phyloP scores from a whole-genome alignment of 345 rosid species.

The Eucalyptus regnans region DNA sequence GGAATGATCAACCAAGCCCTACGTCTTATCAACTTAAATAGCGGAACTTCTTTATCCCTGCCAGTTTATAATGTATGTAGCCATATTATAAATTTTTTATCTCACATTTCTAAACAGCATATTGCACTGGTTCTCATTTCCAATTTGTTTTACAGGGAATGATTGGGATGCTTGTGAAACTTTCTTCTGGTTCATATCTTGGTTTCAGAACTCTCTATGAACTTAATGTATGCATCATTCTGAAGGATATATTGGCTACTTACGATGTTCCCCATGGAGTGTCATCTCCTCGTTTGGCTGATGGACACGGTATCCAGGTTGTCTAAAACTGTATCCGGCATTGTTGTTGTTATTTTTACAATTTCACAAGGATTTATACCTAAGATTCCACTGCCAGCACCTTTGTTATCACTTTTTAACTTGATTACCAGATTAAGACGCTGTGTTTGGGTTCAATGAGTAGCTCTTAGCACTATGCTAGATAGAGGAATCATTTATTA shows the following conservation, averaged over 20 bases:
- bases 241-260: constrained; percentile 71
- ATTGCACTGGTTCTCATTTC: background rate
- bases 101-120: background rate
- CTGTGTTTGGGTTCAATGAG: too few relatives aligned
- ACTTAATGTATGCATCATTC: constrained; percentile 56
- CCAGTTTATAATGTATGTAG: constrained; percentile 59
- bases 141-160: constrained; percentile 43
- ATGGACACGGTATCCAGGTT: constrained; percentile 68
- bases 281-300: constrained; percentile 39
- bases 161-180: constrained; percentile 78
- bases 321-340: background rate
- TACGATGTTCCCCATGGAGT: constrained; percentile 65
- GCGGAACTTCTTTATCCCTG: constrained; percentile 72
- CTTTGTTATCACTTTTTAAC: background rate
- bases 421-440: background rate
- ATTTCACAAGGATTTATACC: background rate
- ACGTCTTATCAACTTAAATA: constrained; percentile 50
- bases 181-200: constrained; percentile 53
- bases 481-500: background rate
- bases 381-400: background rate
- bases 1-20: constrained; percentile 58
- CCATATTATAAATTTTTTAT: background rate
- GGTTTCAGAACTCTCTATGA: constrained; percentile 74
- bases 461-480: background rate
- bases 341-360: background rate